Base-by-base conservation (phyloP, 768 basidiomycete species). In the Tulasnella calospora region DNA sequence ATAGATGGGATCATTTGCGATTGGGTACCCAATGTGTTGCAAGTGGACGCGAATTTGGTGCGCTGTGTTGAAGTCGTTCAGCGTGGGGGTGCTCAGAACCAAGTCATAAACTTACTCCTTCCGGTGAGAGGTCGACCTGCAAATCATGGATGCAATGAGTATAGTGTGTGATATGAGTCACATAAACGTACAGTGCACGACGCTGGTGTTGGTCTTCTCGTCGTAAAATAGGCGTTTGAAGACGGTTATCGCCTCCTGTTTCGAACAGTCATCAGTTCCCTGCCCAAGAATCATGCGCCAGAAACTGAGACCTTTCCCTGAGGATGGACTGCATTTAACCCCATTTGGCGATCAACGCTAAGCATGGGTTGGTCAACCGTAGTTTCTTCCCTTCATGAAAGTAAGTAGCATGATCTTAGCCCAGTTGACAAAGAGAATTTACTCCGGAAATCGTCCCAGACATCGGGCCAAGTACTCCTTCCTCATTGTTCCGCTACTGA, bases 11-110 rank as follows among this genome's bases (percentile, higher is more conserved):
- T 99, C 98, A 83, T 99, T 99, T 15, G 94, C 94, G 80, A 99
- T 95, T 0, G 98, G 92, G 82, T 94, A 86, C 0, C 97, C 98
- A 78, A 99, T 89, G 84, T 89, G 98, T 84, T 99, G 98, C 3
- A 99, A 88, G 83, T 99, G 98, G 3, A 99, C 97, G 73, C 98
- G 89, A 78, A 99, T 94, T 84, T 99, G 98, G 85, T 99, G 98
- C 0, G 98, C 96, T 98, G 73, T 13, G 57, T n/a, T 3, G n/a
- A 61, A 27, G 61, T 78, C 75, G 12, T 19, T 72, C 51, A 80
- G 73, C 47, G 15, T 70, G 71, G 77, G 71, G 38, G 61, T 72
- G 67, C 77, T 35, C 51, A 35, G 27, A 67, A 21, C 41, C 30
- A 73, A 67, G 51, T 73, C 82, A 73, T 35, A 10, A 74, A 86